Conservation (phyloP, 2,329 filamentous ascomycete species). For the Apiospora arundinis region DNA sequence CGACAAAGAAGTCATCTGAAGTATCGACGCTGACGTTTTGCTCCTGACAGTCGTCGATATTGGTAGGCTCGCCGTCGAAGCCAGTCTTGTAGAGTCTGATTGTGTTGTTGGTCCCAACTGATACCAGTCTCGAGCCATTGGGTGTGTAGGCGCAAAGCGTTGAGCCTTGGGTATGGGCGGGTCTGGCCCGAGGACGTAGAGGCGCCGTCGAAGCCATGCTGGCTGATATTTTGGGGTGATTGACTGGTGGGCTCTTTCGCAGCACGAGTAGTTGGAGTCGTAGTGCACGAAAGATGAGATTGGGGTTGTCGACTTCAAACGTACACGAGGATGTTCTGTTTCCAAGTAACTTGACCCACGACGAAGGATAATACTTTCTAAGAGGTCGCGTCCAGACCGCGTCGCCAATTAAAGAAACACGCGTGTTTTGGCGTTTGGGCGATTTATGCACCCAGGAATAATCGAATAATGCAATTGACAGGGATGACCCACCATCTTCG, state of each 20-base stretch:
- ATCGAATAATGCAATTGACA: slow-evolving; percentile 6
- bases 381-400: slow-evolving; percentile 49
- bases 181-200: slow-evolving; percentile 65
- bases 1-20: slow-evolving; percentile 81
- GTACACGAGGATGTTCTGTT: slow-evolving; percentile 3
- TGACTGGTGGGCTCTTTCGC: neutral
- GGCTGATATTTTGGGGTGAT: neutral
- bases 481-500: slow-evolving; percentile 22
- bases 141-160: slow-evolving; percentile 91
- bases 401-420: slow-evolving; percentile 46
- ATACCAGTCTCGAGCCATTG: slow-evolving; percentile 84
- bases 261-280: neutral
- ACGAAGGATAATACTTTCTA: slow-evolving; percentile 5
- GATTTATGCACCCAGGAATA: neutral
- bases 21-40: slow-evolving; percentile 82
- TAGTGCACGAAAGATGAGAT: neutral
- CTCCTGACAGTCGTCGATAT: slow-evolving; percentile 89
- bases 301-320: neutral
- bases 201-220: slow-evolving; percentile 48
- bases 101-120: slow-evolving; percentile 91
- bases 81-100: slow-evolving; percentile 92
- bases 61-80: slow-evolving; percentile 89
- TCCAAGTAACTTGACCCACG: neutral
- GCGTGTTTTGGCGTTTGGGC: slow-evolving; percentile 20
- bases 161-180: slow-evolving; percentile 82